Evolutionary conservation across 306 rosid genomes (phyloP), one percentile per base, ranked within the genome.

Genomic region (Quercus rubra): DNA sequence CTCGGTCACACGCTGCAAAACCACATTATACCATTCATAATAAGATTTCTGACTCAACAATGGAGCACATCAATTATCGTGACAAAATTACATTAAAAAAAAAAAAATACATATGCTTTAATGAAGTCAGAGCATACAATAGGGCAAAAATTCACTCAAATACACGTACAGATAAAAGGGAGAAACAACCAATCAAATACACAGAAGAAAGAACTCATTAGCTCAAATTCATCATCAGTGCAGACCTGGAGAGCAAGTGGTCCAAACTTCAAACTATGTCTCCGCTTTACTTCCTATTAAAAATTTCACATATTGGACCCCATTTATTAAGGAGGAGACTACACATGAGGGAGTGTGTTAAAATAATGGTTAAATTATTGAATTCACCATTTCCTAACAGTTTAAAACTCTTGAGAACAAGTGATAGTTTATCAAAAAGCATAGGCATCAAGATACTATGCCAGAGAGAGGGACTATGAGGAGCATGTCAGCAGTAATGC

Each of bases 1-100:
- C 87, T 92, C 98, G 0, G 98, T 92, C 82, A 95, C 99, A 54
- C 91, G 87, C 99, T 92, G 88, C 88, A 86, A 87, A 54, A 71
- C 71, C 80, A 80, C 59, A 63, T 72, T 49, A 67, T 43, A 35
- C 31, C 49, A 28, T 76, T 77, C 28, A 33, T 71, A 52, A 72
- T 17, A 31, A 49, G 28, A 33, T 12, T 43, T 70, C 2, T 55
- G 23, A 19, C 1, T 30, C 55, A n/a, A 13, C 18, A 68, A 59
- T 61, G 74, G 27, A 25, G 35, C 41, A 78, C 70, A 38, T 2
- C 17, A 18, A n/a, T 23, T 63, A 5, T 27, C 20, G n/a, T 3
- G 9, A 67, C 46, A 33, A 10, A 31, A 35, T 10, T 19, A 33
- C 6, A 67, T 5, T 14, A 5, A 28, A 62, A 13, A 66, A 62